Evolutionary conservation across 176 grass and related monocot species (phyloP).

Genomic region (Phoenix dactylifera): DNA sequence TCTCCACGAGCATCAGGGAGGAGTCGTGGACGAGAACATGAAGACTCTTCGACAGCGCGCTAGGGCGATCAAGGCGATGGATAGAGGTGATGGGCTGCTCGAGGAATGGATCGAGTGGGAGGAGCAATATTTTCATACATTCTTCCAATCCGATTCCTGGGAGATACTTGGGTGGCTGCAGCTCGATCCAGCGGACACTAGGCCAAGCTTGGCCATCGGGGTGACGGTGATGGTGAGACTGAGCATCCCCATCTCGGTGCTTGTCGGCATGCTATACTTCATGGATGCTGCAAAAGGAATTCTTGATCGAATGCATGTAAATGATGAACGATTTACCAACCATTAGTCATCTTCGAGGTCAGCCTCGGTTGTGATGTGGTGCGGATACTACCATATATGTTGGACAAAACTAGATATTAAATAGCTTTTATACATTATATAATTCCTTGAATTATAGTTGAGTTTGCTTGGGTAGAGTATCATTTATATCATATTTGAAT

Average conservation of each 20-base stretch:
- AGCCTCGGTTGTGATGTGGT: too few species aligned
- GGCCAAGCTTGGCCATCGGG: slow-evolving; percentile 31
- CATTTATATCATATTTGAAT: too few species aligned
- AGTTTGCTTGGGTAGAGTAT: too few species aligned
- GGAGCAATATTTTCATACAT: slow-evolving; percentile 8
- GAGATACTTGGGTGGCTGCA: slow-evolving; percentile 31
- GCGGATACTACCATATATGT: too few species aligned
- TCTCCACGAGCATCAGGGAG: background rate
- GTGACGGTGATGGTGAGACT: slow-evolving; percentile 32
- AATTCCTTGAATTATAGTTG: too few species aligned
- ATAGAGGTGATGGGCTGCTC: background rate
- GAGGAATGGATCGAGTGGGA: background rate
- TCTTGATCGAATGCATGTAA: slow-evolving; percentile 21
- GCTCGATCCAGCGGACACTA: slow-evolving; percentile 14
- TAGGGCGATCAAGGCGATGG: too few species aligned
- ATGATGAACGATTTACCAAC: background rate
- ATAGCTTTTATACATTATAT: too few species aligned
- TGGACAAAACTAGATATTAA: too few species aligned
- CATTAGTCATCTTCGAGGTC: too few species aligned
- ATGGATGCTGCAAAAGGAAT: slow-evolving; percentile 38
- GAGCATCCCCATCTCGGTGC: slow-evolving; percentile 32
- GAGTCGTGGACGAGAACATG: background rate
- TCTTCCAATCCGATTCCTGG: slow-evolving; percentile 20
- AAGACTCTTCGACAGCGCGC: background rate
- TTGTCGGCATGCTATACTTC: slow-evolving; percentile 29